Evolutionary conservation across 495 filamentous ascomycete genomes (phyloP).

Genomic region (Penicillium crystallinum): DNA sequence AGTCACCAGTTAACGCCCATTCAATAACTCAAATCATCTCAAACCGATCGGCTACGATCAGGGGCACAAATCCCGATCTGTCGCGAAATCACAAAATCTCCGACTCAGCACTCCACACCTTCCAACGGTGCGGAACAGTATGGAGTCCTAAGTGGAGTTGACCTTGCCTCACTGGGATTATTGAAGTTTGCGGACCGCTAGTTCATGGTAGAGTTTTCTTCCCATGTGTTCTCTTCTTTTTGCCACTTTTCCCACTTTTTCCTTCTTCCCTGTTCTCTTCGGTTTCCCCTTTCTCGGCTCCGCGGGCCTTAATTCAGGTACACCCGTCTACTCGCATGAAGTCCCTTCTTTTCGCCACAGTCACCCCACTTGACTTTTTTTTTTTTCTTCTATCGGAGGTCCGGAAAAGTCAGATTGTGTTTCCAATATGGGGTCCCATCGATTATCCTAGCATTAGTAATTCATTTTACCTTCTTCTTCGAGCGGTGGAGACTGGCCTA

Average conservation of each 20-base stretch:
- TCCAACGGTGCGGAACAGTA: slow-evolving; percentile 28
- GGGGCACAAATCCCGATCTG: slow-evolving; percentile 3
- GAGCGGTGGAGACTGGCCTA: neutral
- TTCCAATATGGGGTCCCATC: neutral
- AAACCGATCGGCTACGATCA: neutral
- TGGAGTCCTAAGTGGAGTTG: slow-evolving; percentile 14
- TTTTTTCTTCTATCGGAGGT: neutral
- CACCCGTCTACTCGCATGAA: slow-evolving; percentile 5
- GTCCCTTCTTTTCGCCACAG: neutral
- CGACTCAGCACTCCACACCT: slow-evolving; percentile 5
- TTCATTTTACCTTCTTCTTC: neutral
- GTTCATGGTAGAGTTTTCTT: slow-evolving; percentile 13
- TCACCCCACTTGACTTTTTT: neutral
- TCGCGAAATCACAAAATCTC: neutral
- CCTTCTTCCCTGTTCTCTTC: neutral
- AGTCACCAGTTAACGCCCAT: neutral
- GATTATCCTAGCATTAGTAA: neutral
- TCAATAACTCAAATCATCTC: neutral
- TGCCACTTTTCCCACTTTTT: slow-evolving; percentile 8
- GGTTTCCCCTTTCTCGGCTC: slow-evolving; percentile 5
- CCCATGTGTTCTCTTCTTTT: slow-evolving; percentile 5
- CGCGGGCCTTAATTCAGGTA: slow-evolving; percentile 7
- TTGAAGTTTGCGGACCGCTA: slow-evolving; percentile 24
- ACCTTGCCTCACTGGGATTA: slow-evolving; percentile 13
- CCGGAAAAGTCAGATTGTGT: slow-evolving; percentile 2